These are phyloP conservation scores for Phascolomyces articulosus DNA, from an alignment of 371 early-diverging fungal genomes.

Conservation along the genomic window DNA sequence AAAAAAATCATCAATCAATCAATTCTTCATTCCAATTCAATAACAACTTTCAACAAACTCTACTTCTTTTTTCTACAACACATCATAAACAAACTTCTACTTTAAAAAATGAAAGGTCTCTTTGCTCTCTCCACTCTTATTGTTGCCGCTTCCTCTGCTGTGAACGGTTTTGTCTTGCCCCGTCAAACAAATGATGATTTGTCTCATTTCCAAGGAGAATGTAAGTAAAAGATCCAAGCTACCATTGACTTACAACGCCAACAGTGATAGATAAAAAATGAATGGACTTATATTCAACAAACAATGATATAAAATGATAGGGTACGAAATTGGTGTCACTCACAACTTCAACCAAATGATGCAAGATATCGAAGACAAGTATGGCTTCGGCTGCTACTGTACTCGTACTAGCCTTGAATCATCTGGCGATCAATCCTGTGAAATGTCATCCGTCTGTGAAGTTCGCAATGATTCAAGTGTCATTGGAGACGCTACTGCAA, in stretches of 20 bases:
- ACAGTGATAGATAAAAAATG: too few species aligned
- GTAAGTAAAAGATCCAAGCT: too few species aligned
- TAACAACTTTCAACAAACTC: too few species aligned
- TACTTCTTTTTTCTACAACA: not conserved
- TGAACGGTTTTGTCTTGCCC: not conserved
- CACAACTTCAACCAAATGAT: not conserved
- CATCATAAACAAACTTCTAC: not conserved
- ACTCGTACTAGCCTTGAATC: not conserved
- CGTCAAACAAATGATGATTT: not conserved
- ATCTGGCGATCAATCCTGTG: not conserved
- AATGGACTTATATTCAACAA: too few species aligned
- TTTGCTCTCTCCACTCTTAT: not conserved
- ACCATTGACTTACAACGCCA: too few species aligned
- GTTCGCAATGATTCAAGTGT: not conserved
- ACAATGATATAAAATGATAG: too few species aligned
- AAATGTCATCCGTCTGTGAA: not conserved
- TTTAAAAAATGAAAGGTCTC: not conserved
- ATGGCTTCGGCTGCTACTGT: not conserved
- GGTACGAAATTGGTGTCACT: constrained; percentile 1
- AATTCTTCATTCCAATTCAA: too few species aligned
- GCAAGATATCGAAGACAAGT: not conserved
- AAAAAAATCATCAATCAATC: not conserved
- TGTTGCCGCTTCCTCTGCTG: not conserved
- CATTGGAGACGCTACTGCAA: too few species aligned
- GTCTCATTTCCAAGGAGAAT: not conserved